phyloP scores from a whole-genome alignment of 805 yeast species.

The Millerago galiae region DNA sequence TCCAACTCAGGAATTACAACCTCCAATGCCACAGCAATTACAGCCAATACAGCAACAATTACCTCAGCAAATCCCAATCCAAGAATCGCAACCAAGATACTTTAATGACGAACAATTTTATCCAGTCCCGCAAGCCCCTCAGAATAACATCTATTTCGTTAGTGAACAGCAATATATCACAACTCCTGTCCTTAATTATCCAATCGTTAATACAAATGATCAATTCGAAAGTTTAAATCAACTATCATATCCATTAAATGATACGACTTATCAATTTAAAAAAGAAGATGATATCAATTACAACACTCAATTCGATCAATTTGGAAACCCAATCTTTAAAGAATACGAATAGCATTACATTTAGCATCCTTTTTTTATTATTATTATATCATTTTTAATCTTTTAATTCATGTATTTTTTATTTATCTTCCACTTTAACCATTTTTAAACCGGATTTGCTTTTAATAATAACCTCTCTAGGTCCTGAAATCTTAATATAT shows the following conservation, averaged over 20 bases:
- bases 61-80: neutral
- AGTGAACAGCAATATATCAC: neutral
- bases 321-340: slow-evolving; percentile 7
- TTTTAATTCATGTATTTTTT: no score
- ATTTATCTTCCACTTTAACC: no score
- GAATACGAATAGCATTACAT: slow-evolving; percentile 1
- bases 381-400: neutral
- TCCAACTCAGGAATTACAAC: slow-evolving; percentile 7
- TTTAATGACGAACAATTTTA: neutral
- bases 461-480: slow-evolving; percentile 26
- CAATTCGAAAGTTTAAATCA: neutral
- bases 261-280: neutral
- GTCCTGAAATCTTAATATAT: slow-evolving; percentile 48
- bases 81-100: neutral
- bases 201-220: neutral
- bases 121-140: neutral
- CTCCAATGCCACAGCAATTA: slow-evolving; percentile 1
- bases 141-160: neutral
- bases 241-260: neutral
- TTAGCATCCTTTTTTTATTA: neutral
- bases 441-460: slow-evolving; percentile 1
- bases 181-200: slow-evolving; percentile 1
- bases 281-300: slow-evolving; percentile 1
- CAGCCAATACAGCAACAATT: neutral
- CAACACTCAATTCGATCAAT: slow-evolving; percentile 5